phyloP scores from a whole-genome alignment of 371 early-diverging fungal genomes.

The Saksenaea oblongispora region DNA sequence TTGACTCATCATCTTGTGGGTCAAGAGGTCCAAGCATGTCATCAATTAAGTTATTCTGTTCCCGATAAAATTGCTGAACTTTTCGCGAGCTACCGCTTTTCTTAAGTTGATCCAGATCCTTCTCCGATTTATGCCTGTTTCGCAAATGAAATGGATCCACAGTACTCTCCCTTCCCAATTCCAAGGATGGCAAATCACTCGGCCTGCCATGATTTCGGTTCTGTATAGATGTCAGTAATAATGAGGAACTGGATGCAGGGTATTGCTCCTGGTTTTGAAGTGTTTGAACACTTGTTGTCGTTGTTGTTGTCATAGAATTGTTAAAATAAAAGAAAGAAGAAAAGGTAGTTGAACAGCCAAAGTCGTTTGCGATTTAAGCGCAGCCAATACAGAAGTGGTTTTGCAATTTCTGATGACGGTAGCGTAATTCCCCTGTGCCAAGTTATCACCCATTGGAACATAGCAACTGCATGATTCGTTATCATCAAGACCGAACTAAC shows the following conservation, averaged over 20 bases:
- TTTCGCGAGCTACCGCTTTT: slow-evolving; percentile 20
- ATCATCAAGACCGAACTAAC: no score
- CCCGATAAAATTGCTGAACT: slow-evolving; percentile 71
- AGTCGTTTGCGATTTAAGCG: no score
- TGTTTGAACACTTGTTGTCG: slow-evolving; percentile 11
- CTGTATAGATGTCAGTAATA: neutral
- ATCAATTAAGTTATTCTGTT: slow-evolving; percentile 85
- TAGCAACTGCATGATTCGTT: no score
- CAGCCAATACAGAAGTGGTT: no score
- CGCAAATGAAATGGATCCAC: slow-evolving; percentile 26
- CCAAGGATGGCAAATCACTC: neutral
- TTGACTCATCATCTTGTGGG: slow-evolving; percentile 33
- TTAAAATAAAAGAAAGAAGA: slow-evolving; percentile 7
- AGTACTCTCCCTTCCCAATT: slow-evolving; percentile 1
- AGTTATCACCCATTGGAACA: no score
- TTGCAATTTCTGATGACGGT: no score
- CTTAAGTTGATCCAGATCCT: slow-evolving; percentile 16
- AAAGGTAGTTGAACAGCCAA: neutral
- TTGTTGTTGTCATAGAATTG: neutral
- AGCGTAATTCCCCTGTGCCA: no score
- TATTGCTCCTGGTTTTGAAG: slow-evolving; percentile 1
- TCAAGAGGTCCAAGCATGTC: slow-evolving; percentile 64
- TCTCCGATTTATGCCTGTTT: slow-evolving; percentile 25
- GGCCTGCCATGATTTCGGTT: neutral
- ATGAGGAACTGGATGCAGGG: neutral